These are phyloP conservation scores for Tricholoma saponaceum DNA, from an alignment of 768 basidiomycete species.

Conservation along the genomic window DNA sequence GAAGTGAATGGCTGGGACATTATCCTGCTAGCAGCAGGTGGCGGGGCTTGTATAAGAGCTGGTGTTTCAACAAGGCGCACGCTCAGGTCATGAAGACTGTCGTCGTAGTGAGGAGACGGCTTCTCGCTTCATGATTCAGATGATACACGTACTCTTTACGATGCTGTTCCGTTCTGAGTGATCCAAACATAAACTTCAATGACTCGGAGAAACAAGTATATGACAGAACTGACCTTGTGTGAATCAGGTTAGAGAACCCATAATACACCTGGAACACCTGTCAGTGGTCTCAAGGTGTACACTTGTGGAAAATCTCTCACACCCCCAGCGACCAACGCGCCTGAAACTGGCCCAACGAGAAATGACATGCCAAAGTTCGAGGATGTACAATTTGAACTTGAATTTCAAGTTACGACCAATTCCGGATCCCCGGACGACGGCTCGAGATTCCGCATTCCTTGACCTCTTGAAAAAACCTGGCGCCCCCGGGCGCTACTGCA, in stretches of 20 bases:
- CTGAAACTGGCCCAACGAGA: slow-evolving; percentile 63
- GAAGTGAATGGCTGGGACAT: slow-evolving; percentile 40
- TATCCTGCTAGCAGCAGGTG: slow-evolving; percentile 52
- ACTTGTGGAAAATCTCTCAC: slow-evolving; percentile 28
- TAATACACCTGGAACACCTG: slow-evolving; percentile 53
- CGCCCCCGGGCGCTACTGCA: too few relatives aligned
- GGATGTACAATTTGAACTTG: too few relatives aligned
- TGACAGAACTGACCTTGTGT: slow-evolving; percentile 41
- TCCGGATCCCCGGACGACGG: too few relatives aligned
- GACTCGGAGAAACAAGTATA: background rate
- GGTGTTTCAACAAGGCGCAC: slow-evolving; percentile 49
- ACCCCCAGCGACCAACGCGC: slow-evolving; percentile 64
- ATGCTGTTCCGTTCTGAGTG: slow-evolving; percentile 49
- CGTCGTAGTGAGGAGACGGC: background rate
- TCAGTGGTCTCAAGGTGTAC: background rate
- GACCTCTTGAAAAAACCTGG: too few relatives aligned
- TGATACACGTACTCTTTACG: slow-evolving; percentile 44
- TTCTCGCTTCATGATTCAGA: background rate
- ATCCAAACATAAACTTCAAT: too few relatives aligned
- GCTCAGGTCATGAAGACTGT: slow-evolving; percentile 47
- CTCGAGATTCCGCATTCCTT: too few relatives aligned
- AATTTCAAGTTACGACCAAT: too few relatives aligned
- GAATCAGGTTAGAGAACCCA: slow-evolving; percentile 64
- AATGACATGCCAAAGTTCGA: too few relatives aligned
- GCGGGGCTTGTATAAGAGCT: slow-evolving; percentile 42